Base-by-base conservation (phyloP, 2,329 filamentous ascomycete genomes). In the Sporothrix inflata region DNA sequence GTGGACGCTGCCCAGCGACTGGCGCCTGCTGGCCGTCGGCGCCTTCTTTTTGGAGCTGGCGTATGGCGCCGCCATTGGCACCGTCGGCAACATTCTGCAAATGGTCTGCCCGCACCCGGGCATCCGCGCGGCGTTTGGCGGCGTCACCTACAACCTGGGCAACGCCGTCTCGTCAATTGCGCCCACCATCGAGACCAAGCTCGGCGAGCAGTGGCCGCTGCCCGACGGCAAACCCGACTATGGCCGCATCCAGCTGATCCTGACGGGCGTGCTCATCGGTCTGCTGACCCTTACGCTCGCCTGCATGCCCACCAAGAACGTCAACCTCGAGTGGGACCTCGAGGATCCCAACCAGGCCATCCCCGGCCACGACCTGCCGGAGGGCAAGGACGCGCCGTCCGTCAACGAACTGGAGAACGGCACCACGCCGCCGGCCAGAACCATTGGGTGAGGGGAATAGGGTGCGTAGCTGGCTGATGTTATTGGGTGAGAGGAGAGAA, bases 41-140 rank as follows among this genome's bases (percentile, higher is more conserved):
- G 90, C 91, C 0, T 92, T 92, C 1, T 97, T 96, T 81, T 96
- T 96, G 80, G 88, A 91, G 78, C 90, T 92, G 76, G 90, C 90
- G 82, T 90, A 89, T 75, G 86, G 90, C 4, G 88, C 90, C 76
- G 89, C 88, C 2, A 88, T 88, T 0, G 90, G 88, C 87, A 88
- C 90, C 53, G 88, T 91, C 27, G 89, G 92, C 72, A 90, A 90
- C 24, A 91, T 91, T 78, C 91, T 93, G 78, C 85, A 93, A 30
- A 92, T 91, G 82, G 91, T 93, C 81, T 83, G 93, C 1, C 90
- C 90, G 0, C 91, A 91, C 0, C 86, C 87, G 0, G 89, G 90
- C 0, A 92, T 91, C 85, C 86, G 91, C 42, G 91, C 90, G 0
- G 89, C 87, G 1, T 92, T 93, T 78, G 89, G 90, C 0, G 91